A percentile compares a stretch with the other conserved stretches of the same genome.
Conservation (phyloP, 163 green algal species). For the Scenedesmus sp. region DNA sequence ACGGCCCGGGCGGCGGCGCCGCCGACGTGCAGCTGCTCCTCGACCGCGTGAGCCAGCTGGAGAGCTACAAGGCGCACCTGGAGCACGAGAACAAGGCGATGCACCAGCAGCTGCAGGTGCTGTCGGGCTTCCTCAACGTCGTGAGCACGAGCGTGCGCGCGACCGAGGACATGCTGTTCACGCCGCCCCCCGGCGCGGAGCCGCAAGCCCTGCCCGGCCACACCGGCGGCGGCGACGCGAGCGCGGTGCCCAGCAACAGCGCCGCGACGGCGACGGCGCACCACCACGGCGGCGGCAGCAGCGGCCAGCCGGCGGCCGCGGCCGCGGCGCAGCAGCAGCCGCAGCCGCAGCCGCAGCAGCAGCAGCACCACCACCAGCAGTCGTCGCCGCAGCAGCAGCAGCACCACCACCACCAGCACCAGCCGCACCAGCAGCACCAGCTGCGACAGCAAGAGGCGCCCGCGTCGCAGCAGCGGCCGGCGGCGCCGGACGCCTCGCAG, state of each 20-base stretch:
- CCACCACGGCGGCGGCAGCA: not conserved
- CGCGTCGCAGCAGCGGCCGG: not conserved
- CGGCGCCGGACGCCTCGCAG: not conserved
- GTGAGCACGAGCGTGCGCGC: slow-evolving; percentile 23
- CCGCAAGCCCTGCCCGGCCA: not conserved
- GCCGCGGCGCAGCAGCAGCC: slow-evolving; percentile 23
- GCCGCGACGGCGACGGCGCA: slow-evolving; percentile 31
- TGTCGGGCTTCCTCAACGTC: slow-evolving; percentile 37
- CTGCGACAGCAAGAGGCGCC: slow-evolving; percentile 4
- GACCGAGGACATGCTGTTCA: slow-evolving; percentile 42
- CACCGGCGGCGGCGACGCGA: not conserved
- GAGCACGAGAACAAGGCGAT: slow-evolving; percentile 44
- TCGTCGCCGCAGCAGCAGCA: not conserved
- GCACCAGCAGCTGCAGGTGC: slow-evolving; percentile 46
- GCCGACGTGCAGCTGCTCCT: slow-evolving; percentile 18
- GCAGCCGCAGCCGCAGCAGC: not conserved
- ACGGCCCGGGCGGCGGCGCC: not conserved
- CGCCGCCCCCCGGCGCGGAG: not conserved
- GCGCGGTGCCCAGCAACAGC: slow-evolving; percentile 13
- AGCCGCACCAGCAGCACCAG: not conserved
- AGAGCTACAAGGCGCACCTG: slow-evolving; percentile 27
- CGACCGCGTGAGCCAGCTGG: slow-evolving; percentile 17
- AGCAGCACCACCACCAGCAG: not conserved
- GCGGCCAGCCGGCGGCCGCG: not conserved
- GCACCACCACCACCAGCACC: not conserved